Evolutionary conservation across 2,329 filamentous ascomycete genomes (phyloP).

Genomic region (Phaeophleospora eucalypticola): DNA sequence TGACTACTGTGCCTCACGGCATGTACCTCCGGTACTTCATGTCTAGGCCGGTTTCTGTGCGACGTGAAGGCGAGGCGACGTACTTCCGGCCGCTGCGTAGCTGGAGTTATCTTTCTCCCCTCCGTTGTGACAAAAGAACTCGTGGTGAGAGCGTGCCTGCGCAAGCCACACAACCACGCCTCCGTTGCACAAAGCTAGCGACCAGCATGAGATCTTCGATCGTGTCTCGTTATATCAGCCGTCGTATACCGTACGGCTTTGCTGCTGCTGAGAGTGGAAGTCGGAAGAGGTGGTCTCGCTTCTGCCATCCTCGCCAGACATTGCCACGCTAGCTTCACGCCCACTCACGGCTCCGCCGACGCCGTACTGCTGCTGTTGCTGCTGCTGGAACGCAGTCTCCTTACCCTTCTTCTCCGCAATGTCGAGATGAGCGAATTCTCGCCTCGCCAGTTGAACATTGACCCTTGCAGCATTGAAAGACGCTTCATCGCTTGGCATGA

Average conservation of each 20-base stretch:
- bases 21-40: neutral
- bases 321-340: too few relatives aligned
- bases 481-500: slow-evolving; percentile 85
- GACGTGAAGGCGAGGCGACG: neutral
- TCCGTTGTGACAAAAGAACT: too few relatives aligned
- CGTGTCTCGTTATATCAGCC: neutral
- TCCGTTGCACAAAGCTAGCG: neutral
- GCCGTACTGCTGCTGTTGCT: neutral
- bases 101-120: neutral
- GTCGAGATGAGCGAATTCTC: slow-evolving; percentile 68
- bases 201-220: neutral
- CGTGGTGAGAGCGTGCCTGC: neutral
- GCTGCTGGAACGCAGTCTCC: slow-evolving; percentile 12
- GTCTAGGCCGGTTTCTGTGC: neutral
- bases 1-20: neutral
- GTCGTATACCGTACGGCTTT: neutral
- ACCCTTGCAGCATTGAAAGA: slow-evolving; percentile 86
- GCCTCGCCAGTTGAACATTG: slow-evolving; percentile 81
- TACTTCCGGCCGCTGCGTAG: neutral
- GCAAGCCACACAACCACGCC: neutral
- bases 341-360: too few relatives aligned
- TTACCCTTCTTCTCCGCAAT: slow-evolving; percentile 37
- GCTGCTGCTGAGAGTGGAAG: neutral
- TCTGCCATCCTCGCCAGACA: neutral
- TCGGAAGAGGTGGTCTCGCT: neutral